phyloP scores from a whole-genome alignment of 2,329 filamentous ascomycete species.

The Samsoniella hepiali region DNA sequence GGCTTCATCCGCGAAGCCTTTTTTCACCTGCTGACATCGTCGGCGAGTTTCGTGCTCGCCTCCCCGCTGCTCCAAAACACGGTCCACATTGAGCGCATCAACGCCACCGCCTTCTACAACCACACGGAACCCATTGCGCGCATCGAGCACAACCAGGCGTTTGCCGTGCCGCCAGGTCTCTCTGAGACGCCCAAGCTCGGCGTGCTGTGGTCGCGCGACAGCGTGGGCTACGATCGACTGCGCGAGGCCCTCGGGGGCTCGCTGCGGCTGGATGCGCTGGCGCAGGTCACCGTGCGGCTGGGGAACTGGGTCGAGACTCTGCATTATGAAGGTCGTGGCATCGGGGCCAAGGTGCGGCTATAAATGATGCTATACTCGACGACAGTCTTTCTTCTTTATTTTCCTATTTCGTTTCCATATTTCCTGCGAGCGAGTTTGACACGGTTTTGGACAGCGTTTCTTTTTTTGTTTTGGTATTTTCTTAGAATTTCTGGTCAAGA shows the following conservation, averaged over 20 bases:
- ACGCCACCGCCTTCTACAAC: slow-evolving; percentile 84
- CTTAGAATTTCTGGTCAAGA: slow-evolving; percentile 1
- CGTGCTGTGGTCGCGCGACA: slow-evolving; percentile 73
- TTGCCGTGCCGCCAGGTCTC: slow-evolving; percentile 71
- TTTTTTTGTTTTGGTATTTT: not conserved
- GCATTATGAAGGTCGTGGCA: slow-evolving; percentile 66
- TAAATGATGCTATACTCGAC: slow-evolving; percentile 17
- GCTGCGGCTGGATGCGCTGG: slow-evolving; percentile 74
- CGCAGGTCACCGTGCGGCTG: slow-evolving; percentile 70
- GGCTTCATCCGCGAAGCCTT: slow-evolving; percentile 83
- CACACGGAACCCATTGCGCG: slow-evolving; percentile 71
- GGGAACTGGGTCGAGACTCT: slow-evolving; percentile 72
- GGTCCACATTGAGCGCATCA: slow-evolving; percentile 72
- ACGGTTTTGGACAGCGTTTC: slow-evolving; percentile 5
- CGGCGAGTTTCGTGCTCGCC: slow-evolving; percentile 76
- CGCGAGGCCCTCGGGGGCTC: slow-evolving; percentile 75
- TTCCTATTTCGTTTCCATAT: not conserved
- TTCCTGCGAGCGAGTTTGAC: not conserved
- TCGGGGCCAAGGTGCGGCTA: slow-evolving; percentile 56
- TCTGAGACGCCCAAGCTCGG: slow-evolving; percentile 73
- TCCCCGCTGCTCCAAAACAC: slow-evolving; percentile 74
- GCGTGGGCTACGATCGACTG: slow-evolving; percentile 80
- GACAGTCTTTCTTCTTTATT: not conserved
- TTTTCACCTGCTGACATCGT: slow-evolving; percentile 82
- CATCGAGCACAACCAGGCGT: slow-evolving; percentile 71